A percentile compares a stretch with the other conserved stretches of the same genome.
These are phyloP conservation scores for Saccharomycopsis crataegensis DNA, from an alignment of 1,139 yeast species.

Conservation along the genomic window DNA sequence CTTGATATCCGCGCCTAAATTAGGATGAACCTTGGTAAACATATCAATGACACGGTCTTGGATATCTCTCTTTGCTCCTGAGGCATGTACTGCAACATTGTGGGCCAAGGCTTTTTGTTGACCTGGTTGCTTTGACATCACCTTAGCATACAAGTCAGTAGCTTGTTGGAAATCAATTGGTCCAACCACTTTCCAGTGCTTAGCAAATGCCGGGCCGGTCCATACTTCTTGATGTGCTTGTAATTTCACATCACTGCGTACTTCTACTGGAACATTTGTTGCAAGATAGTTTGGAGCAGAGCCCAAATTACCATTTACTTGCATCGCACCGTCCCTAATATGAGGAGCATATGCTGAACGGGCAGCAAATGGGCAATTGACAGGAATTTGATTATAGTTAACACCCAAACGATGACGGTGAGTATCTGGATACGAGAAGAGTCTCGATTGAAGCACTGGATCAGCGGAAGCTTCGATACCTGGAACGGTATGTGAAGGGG, in stretches of 20 bases:
- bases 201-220: slow-evolving; percentile 81
- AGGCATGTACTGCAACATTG: slow-evolving; percentile 72
- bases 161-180: slow-evolving; percentile 66
- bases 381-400: slow-evolving; percentile 62
- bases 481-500: slow-evolving; percentile 54
- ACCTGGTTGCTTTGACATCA: slow-evolving; percentile 64
- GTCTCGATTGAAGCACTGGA: slow-evolving; percentile 51
- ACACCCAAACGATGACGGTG: slow-evolving; percentile 56
- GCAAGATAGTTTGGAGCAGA: slow-evolving; percentile 73
- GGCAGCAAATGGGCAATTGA: slow-evolving; percentile 51
- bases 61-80: slow-evolving; percentile 61
- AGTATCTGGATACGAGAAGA: slow-evolving; percentile 53
- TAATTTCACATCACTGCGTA: slow-evolving; percentile 30
- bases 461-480: slow-evolving; percentile 55
- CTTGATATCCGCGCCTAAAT: slow-evolving; percentile 56
- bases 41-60: slow-evolving; percentile 76
- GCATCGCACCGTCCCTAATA: slow-evolving; percentile 85
- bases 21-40: slow-evolving; percentile 66
- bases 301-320: slow-evolving; percentile 81
- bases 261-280: slow-evolving; percentile 46
- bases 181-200: slow-evolving; percentile 76
- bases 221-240: slow-evolving; percentile 76
- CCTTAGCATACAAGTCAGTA: slow-evolving; percentile 59
- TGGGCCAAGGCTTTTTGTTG: slow-evolving; percentile 81
- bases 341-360: slow-evolving; percentile 47